Evolutionary conservation across 164 flowering plant genomes (phyloP), one percentile per base, ranked within the genome.

Genomic region (Dillenia suffruticosa): DNA sequence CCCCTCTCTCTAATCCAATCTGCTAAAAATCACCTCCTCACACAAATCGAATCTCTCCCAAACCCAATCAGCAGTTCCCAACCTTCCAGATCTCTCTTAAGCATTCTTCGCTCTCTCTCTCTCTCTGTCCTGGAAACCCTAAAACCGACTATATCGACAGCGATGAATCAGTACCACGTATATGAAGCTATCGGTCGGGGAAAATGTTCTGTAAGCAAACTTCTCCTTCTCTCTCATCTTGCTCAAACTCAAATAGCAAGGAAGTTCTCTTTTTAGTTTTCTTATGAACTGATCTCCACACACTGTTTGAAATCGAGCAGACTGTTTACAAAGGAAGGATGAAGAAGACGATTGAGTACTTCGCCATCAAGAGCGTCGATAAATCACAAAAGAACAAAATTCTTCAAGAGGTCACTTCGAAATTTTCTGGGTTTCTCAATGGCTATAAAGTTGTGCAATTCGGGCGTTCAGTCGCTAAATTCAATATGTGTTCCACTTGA

Each of bases 261-360:
- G 40, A 32, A 32, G 40, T 40, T 15, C 16, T 12, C 9, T 14
- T 8, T 49, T 44, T 43, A 49, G 51, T 44, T 26, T 63, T 22
- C 14, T 15, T 8, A 12, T 32, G 40, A 32, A 32, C 6, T 32
- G 40, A 32, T 32, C 22, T 46, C 10, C 56, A 15, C 8, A 26
- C 16, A 26, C 43, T 40, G 45, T 43, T 46, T 69, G 19, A 52
- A 53, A 45, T 11, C 55, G 46, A 40, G 11, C 16, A 94, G 99
- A 82, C 84, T 32, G 97, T 94, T 53, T 94, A 94, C 66, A 91
- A 94, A 75, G 97, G 94, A 12, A 81, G 97, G 78, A 92, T 88
- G 99, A 95, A 91, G 91, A 95, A 88, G 83, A 78, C 90, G 11
- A 85, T 95, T 24, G 97, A 95, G 85, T 92, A 95, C 66, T 92